These are phyloP conservation scores for Podospora tetraspora DNA, from an alignment of 495 filamentous ascomycete genomes.

Conservation along the genomic window DNA sequence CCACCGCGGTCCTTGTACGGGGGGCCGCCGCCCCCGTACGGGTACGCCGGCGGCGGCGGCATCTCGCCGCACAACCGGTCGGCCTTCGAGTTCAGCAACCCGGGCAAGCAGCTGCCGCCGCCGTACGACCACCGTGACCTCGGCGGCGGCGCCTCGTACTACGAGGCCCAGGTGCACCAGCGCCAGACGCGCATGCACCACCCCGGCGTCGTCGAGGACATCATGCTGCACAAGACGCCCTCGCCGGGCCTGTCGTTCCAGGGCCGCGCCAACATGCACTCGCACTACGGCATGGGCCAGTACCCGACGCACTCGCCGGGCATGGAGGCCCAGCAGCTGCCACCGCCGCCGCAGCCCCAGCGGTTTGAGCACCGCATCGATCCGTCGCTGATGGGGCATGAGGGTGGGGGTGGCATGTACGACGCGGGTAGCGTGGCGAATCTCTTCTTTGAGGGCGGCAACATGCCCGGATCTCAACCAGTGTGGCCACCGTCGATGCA, in stretches of 20 bases:
- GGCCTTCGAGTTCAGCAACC: constrained; percentile 57
- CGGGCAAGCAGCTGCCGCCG: constrained; percentile 53
- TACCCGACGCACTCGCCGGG: constrained; percentile 16
- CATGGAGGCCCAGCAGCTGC: constrained; percentile 5
- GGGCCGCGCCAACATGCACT: constrained; percentile 8
- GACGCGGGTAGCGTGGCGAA: constrained; percentile 7
- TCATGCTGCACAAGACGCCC: constrained; percentile 44
- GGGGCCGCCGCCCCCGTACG: constrained; percentile 15
- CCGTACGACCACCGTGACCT: constrained; percentile 49
- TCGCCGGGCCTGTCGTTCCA: constrained; percentile 35
- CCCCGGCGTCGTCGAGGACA: constrained; percentile 46
- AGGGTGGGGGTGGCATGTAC: constrained; percentile 14
- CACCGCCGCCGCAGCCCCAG: constrained; percentile 7
- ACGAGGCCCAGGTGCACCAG: constrained; percentile 50
- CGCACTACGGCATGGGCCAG: constrained; percentile 19
- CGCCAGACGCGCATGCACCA: constrained; percentile 30
- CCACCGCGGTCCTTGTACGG: constrained; percentile 29
- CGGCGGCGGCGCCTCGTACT: constrained; percentile 52
- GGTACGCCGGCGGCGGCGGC: constrained; percentile 27
- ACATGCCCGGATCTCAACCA: constrained; percentile 9
- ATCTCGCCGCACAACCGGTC: constrained; percentile 45
- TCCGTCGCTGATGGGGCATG: constrained; percentile 22
- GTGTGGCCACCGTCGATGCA: constrained; percentile 14
- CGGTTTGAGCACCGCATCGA: constrained; percentile 29
- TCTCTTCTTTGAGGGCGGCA: constrained; percentile 17